Conservation (phyloP, 768 basidiomycete species). For the Asterophora lycoperdoides region DNA sequence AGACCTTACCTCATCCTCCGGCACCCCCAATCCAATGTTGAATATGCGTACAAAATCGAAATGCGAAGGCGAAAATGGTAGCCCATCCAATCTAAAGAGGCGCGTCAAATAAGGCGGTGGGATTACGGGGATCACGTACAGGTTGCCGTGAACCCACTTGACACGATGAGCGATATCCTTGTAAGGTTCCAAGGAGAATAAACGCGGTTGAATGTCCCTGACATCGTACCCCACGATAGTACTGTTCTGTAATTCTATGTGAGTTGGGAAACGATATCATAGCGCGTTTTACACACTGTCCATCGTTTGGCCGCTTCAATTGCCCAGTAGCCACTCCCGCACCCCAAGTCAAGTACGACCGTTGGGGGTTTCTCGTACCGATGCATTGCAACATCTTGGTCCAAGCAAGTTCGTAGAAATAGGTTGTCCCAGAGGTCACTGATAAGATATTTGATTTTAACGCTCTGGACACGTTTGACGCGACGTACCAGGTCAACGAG, state of each 20-base stretch:
- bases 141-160: conserved; percentile 63
- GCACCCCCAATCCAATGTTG: conserved; percentile 61
- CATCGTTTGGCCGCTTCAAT: conserved; percentile 65
- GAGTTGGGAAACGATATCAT: conserved; percentile 4
- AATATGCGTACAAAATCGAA: conserved; percentile 69
- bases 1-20: conserved; percentile 57
- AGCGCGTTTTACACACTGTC: conserved; percentile 40
- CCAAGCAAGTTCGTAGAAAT: conserved; percentile 48
- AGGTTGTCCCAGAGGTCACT: conserved; percentile 74
- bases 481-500: conserved; percentile 52
- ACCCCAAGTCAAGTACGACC: conserved; percentile 63
- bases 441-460: conserved; percentile 6
- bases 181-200: conserved; percentile 32
- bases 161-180: conserved; percentile 45
- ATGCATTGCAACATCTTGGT: conserved; percentile 48
- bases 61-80: conserved; percentile 52
- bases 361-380: conserved; percentile 47
- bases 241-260: conserved; percentile 35
- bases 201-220: conserved; percentile 48
- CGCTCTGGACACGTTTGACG: conserved; percentile 3
- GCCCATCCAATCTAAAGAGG: conserved; percentile 48
- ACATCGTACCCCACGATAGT: conserved; percentile 60
- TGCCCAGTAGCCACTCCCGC: conserved; percentile 68
- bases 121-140: conserved; percentile 39
- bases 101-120: conserved; percentile 5